phyloP scores from a whole-genome alignment of 2,329 filamentous ascomycete species.

The Zelopaecilomyces penicillatus region DNA sequence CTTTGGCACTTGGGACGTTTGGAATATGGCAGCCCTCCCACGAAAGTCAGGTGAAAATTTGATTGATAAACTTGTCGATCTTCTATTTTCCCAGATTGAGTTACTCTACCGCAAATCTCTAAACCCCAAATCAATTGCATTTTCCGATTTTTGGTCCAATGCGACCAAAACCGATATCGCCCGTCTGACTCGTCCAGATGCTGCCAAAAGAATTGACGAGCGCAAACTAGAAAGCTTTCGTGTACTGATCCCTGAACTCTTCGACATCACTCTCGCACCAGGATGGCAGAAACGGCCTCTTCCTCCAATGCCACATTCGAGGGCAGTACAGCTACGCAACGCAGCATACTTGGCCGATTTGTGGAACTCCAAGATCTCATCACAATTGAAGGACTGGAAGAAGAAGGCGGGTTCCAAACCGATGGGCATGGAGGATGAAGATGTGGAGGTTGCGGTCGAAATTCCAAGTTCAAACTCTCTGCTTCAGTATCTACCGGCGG shows the following conservation, averaged over 20 bases:
- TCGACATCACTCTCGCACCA: conserved; percentile 46
- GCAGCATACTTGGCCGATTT: conserved; percentile 39
- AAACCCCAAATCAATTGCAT: conserved; percentile 34
- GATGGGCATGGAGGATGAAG: conserved; percentile 21
- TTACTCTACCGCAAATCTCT: conserved; percentile 36
- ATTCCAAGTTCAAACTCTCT: conserved; percentile 7
- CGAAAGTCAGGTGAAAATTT: conserved; percentile 26
- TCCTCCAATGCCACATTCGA: conserved; percentile 36
- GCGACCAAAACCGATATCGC: conserved; percentile 18
- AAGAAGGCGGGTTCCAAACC: conserved; percentile 33
- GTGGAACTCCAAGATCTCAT: conserved; percentile 41
- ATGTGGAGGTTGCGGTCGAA: conserved; percentile 9
- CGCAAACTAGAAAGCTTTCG: conserved; percentile 35
- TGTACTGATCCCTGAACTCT: conserved; percentile 41
- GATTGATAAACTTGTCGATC: conserved; percentile 27
- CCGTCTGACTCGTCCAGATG: conserved; percentile 17
- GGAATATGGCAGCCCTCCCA: conserved; percentile 41
- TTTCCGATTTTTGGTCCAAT: conserved; percentile 33
- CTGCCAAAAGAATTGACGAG: conserved; percentile 16
- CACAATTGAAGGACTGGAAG: conserved; percentile 36
- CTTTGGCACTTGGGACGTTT: conserved; percentile 48
- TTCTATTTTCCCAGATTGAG: conserved; percentile 39
- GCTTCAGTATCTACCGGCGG: conserved; percentile 11
- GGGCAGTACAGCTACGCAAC: conserved; percentile 46
- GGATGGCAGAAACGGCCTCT: conserved; percentile 40